Percentiles rank a stretch among this genome's conserved stretches.
These are phyloP conservation scores for Gentiana straminea DNA, from an alignment of 257 asterid species.

Conservation along the genomic window DNA sequence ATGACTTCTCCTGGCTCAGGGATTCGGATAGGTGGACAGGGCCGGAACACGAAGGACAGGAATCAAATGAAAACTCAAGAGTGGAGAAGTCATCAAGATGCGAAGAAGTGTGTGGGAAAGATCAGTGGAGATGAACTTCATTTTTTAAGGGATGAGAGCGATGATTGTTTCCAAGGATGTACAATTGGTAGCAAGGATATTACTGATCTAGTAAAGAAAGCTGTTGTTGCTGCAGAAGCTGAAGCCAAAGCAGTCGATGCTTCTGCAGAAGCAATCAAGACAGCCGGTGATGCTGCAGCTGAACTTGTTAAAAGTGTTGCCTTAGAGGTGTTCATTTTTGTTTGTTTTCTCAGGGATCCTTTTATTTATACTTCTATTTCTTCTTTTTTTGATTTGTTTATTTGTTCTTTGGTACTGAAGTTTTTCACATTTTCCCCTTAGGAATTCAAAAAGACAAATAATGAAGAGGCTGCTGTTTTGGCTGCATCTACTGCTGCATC, in stretches of 20 bases:
- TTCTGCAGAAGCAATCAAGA: slow-evolving; percentile 70
- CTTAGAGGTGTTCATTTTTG: slow-evolving; percentile 50
- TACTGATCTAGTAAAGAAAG: slow-evolving; percentile 67
- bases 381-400: background rate
- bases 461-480: slow-evolving; percentile 74
- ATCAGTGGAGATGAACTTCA: slow-evolving; percentile 24
- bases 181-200: slow-evolving; percentile 74
- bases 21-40: slow-evolving; percentile 51
- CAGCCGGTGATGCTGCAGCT: slow-evolving; percentile 98
- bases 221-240: slow-evolving; percentile 92
- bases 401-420: too few relatives aligned
- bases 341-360: background rate
- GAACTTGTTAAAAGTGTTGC: slow-evolving; percentile 95
- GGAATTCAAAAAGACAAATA: slow-evolving; percentile 67
- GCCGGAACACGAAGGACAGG: slow-evolving; percentile 50
- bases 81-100: slow-evolving; percentile 34
- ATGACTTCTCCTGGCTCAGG: slow-evolving; percentile 67
- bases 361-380: background rate
- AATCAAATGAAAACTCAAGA: slow-evolving; percentile 43
- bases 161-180: slow-evolving; percentile 85
- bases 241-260: slow-evolving; percentile 95
- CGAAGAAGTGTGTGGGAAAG: slow-evolving; percentile 34
- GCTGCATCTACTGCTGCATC: slow-evolving; percentile 93
- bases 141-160: slow-evolving; percentile 71
- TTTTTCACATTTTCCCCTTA: slow-evolving; percentile 6